These are phyloP conservation scores for Plasmodiophora brassicae DNA, from an alignment of 208 protist genomes.

Conservation along the genomic window DNA sequence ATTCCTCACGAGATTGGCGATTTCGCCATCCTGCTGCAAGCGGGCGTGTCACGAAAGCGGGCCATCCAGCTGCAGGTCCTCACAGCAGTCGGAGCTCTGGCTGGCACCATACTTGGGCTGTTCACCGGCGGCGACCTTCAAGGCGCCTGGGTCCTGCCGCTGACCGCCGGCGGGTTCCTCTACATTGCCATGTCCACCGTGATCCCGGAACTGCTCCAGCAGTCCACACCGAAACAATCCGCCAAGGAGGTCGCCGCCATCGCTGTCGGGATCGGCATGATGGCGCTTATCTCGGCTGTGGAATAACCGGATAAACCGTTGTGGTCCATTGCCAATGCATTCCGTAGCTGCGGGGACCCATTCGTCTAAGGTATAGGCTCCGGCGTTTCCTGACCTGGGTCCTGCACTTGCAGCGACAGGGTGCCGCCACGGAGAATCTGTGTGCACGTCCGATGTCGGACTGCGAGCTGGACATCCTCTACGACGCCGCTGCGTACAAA, in stretches of 20 bases:
- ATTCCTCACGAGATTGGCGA: conserved; percentile 38
- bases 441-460: too few relatives aligned
- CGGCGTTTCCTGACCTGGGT: too few relatives aligned
- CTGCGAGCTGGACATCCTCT: too few relatives aligned
- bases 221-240: neutral
- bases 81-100: neutral
- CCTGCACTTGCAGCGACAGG: too few relatives aligned
- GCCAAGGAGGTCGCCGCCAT: neutral
- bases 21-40: conserved; percentile 26
- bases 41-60: neutral
- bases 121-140: neutral
- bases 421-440: too few relatives aligned
- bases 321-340: too few relatives aligned
- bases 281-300: neutral
- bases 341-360: too few relatives aligned
- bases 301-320: neutral
- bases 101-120: neutral
- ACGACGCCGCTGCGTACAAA: neutral
- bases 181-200: conserved; percentile 16
- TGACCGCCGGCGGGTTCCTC: conserved; percentile 11
- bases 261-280: neutral
- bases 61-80: neutral
- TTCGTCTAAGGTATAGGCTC: too few relatives aligned
- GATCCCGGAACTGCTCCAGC: neutral
- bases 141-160: neutral